Evolutionary conservation across 2,329 filamentous ascomycete species (phyloP), one percentile per base, ranked within the genome.

Genomic region (Dactylellina leptospora): DNA sequence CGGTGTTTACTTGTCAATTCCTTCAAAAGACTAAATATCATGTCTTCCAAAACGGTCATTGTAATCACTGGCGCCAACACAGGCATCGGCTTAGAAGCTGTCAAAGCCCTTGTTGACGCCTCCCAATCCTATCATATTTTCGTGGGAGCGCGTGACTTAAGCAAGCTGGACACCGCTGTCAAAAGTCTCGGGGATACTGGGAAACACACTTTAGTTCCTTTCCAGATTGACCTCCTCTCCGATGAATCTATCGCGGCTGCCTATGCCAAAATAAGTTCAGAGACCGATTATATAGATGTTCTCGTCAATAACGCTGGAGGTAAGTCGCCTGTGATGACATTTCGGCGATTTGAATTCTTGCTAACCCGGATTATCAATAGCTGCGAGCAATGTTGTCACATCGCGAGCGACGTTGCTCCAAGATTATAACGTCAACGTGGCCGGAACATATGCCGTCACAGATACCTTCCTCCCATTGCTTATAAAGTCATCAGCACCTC

Each of bases 51-150:
- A 36, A 61, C 70, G 9, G 79, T 85, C 69, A 77, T 87, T n/a
- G 78, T 88, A 44, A 82, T 88, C 73, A 88, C 86, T 1, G 86
- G 87, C 33, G 86, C 81, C 70, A 88, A 87, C 75, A 87, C 83
- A 0, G 86, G 86, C 13, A 82, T 89, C 18, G 87, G 87, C 1
- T 84, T 82, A 36, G 83, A 88, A 74, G 82, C 81, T 5, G 82
- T 87, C 53, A 86, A 84, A 72, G 83, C 85, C 0, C 79, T 89
- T 0, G 79, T 82, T 45, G 74, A 79, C 9, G 33, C 69, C 25
- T 85, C 86, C 0, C 27, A 77, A 0, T n/a, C 82, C 1, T 88
- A 88, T 77, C 80, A 83, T 6, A 81, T 89, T 62, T 76, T 88
- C 22, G 76, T 89, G 2, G 86, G 86, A 28, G 82, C 82, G 38